Percentiles rank a stretch among this genome's conserved stretches.
phyloP scores from a whole-genome alignment of 768 basidiomycete genomes.

The Amylocystis lapponica region DNA sequence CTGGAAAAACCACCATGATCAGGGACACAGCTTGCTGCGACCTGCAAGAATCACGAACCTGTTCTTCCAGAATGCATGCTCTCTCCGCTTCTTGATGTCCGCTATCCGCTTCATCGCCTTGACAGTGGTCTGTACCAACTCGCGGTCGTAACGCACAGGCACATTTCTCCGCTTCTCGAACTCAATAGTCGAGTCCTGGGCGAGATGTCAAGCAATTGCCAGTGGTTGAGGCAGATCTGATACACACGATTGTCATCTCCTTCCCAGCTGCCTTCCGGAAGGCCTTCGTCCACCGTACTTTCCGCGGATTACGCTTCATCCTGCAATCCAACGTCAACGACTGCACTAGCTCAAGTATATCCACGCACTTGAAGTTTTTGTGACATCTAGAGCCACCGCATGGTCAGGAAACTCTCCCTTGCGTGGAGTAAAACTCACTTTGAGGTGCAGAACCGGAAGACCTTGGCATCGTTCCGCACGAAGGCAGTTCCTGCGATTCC shows the following conservation, averaged over 20 bases:
- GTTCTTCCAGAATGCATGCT: slow-evolving; percentile 95
- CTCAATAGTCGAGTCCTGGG: slow-evolving; percentile 93
- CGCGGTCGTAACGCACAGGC: slow-evolving; percentile 94
- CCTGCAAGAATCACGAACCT: slow-evolving; percentile 41
- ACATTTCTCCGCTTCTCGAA: slow-evolving; percentile 99
- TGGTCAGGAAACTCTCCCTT: slow-evolving; percentile 6
- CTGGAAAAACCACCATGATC: slow-evolving; percentile 32
- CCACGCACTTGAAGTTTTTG: slow-evolving; percentile 94
- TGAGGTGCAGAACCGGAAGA: slow-evolving; percentile 96
- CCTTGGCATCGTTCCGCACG: slow-evolving; percentile 96
- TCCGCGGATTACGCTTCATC: slow-evolving; percentile 99
- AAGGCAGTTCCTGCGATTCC: slow-evolving; percentile 71
- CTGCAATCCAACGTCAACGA: slow-evolving; percentile 32
- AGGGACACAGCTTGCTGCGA: neutral
- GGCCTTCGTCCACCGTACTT: slow-evolving; percentile 99
- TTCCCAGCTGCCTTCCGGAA: slow-evolving; percentile 98
- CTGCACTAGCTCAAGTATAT: neutral
- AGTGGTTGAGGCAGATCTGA: neutral
- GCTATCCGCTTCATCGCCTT: slow-evolving; percentile 94
- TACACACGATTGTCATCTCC: slow-evolving; percentile 94
- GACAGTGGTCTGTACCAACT: slow-evolving; percentile 86
- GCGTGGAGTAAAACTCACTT: slow-evolving; percentile 52
- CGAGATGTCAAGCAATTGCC: neutral
- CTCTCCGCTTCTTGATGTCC: slow-evolving; percentile 87
- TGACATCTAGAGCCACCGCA: slow-evolving; percentile 61